Percentiles rank a stretch among this genome's conserved stretches.
phyloP scores from a whole-genome alignment of 805 yeast species.

The Ogataea polymorpha region DNA sequence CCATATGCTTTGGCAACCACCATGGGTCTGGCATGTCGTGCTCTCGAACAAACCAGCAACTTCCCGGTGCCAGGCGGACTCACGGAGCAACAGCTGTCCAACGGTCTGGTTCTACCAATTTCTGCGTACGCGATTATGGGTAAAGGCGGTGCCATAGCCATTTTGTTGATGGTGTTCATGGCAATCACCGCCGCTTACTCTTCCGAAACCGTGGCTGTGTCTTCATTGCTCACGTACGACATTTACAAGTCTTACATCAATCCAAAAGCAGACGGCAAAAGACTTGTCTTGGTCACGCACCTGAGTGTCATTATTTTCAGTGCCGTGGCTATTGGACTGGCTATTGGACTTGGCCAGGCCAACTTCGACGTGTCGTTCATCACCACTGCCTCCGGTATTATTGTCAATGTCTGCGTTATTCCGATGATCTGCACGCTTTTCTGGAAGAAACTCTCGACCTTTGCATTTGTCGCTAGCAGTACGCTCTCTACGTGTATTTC shows the following conservation, averaged over 20 bases:
- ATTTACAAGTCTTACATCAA: constrained; percentile 48
- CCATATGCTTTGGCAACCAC: constrained; percentile 37
- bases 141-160: constrained; percentile 47
- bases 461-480: constrained; percentile 45
- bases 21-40: constrained; percentile 41
- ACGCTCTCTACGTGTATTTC: constrained; percentile 43
- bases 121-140: constrained; percentile 51
- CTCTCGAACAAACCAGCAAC: constrained; percentile 24
- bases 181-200: constrained; percentile 55
- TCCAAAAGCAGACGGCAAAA: constrained; percentile 48
- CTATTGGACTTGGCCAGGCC: constrained; percentile 50
- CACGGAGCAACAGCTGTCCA: constrained; percentile 40
- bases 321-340: constrained; percentile 44
- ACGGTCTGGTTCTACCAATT: constrained; percentile 51
- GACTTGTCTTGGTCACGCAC: constrained; percentile 44
- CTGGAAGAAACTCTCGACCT: constrained; percentile 42
- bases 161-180: constrained; percentile 47
- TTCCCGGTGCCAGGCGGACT: constrained; percentile 29
- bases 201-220: constrained; percentile 53
- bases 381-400: constrained; percentile 50
- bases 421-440: constrained; percentile 48
- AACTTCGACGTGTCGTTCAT: constrained; percentile 51
- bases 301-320: constrained; percentile 42
- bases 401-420: constrained; percentile 54
- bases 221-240: constrained; percentile 48